Conservation (phyloP, 768 basidiomycete genomes). For the Mycena epipterygia region DNA sequence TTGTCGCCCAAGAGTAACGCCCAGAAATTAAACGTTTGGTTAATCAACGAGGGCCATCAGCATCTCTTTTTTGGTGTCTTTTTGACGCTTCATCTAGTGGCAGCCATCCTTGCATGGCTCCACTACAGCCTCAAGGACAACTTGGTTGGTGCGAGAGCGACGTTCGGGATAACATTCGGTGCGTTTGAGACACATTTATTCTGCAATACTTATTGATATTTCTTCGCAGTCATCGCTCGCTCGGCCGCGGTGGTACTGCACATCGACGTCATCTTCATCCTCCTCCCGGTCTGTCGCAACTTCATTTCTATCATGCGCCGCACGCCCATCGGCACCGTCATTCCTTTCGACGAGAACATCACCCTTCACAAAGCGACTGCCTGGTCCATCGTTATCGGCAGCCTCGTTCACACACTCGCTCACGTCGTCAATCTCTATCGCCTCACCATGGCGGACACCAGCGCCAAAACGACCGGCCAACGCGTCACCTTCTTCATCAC, state of each 20-base stretch:
- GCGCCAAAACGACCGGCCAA: constrained; percentile 66
- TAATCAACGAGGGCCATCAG: constrained; percentile 93
- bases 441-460: constrained; percentile 69
- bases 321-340: constrained; percentile 86
- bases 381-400: constrained; percentile 89
- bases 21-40: constrained; percentile 80
- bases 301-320: constrained; percentile 91
- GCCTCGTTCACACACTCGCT: constrained; percentile 81
- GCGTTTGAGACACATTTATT: constrained; percentile 36
- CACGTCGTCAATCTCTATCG: constrained; percentile 90
- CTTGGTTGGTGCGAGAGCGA: constrained; percentile 69
- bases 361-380: constrained; percentile 92
- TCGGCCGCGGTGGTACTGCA: constrained; percentile 91
- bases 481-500: constrained; percentile 76
- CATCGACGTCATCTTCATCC: constrained; percentile 93
- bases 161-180: constrained; percentile 87
- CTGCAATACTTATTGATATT: background rate
- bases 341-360: constrained; percentile 95
- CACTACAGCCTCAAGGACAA: constrained; percentile 89
- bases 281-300: constrained; percentile 95
- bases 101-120: constrained; percentile 81
- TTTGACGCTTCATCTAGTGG: constrained; percentile 85
- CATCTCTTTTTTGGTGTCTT: constrained; percentile 85
- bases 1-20: constrained; percentile 49
- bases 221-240: constrained; percentile 81